phyloP scores from a whole-genome alignment of 768 basidiomycete species.

The Xerocomus potaroensis region DNA sequence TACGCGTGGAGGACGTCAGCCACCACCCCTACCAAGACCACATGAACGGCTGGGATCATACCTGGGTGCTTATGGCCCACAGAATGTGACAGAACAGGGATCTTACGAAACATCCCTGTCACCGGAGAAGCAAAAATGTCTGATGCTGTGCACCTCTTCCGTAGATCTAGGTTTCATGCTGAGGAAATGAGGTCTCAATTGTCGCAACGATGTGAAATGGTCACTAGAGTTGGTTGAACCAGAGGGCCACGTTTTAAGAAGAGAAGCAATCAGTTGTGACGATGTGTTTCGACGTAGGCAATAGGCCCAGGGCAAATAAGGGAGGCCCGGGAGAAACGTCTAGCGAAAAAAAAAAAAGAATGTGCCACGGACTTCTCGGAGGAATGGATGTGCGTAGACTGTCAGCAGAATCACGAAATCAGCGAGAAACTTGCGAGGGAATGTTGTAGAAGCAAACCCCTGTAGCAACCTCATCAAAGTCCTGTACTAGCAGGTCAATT shows the following conservation, averaged over 20 bases:
- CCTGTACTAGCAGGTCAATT: neutral
- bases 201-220: slow-evolving; percentile 1
- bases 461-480: neutral
- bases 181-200: slow-evolving; percentile 5
- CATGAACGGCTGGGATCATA: neutral
- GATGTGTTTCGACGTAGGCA: neutral
- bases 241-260: neutral
- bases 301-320: neutral
- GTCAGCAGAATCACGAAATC: neutral
- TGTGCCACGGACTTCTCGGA: too few relatives aligned
- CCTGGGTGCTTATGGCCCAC: neutral
- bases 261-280: neutral
- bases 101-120: slow-evolving; percentile 18
- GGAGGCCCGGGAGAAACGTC: neutral
- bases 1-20: slow-evolving; percentile 11
- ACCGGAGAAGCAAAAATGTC: slow-evolving; percentile 18
- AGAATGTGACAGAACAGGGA: slow-evolving; percentile 6
- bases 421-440: neutral
- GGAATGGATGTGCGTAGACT: too few relatives aligned
- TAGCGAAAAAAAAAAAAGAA: neutral
- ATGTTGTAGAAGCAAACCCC: slow-evolving; percentile 8
- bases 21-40: slow-evolving; percentile 5
- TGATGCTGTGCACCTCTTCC: slow-evolving; percentile 22
- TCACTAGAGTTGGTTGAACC: neutral
- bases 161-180: slow-evolving; percentile 7